A percentile compares a stretch with the other conserved stretches of the same genome.
Evolutionary conservation across 129 eudicot species (phyloP).

Genomic region (Pulicaria dysenterica): DNA sequence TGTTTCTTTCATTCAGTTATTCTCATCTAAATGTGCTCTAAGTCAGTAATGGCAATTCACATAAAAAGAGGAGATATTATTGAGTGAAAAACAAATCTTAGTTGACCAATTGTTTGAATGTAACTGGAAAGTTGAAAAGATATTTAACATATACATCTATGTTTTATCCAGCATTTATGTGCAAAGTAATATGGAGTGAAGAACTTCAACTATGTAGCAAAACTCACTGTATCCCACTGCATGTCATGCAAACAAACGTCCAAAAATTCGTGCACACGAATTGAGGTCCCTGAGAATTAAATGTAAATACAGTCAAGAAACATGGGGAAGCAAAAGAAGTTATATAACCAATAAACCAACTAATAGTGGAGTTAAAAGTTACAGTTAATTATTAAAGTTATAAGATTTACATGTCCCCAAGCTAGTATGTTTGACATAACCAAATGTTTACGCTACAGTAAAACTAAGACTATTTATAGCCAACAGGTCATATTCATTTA

Average conservation of each 20-base stretch:
- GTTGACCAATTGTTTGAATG: not conserved
- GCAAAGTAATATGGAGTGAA: slow-evolving; percentile 4
- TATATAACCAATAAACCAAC: not conserved
- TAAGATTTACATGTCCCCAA: slow-evolving; percentile 11
- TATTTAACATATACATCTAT: not conserved
- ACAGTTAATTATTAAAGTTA: not conserved
- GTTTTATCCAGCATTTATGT: slow-evolving; percentile 20
- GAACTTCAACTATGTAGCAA: slow-evolving; percentile 7
- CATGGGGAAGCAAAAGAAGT: not conserved
- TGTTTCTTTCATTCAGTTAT: not conserved
- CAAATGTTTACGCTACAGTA: not conserved
- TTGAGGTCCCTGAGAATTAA: slow-evolving; percentile 82
- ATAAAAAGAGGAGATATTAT: not conserved
- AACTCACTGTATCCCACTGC: slow-evolving; percentile 97
- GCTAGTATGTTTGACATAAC: not conserved
- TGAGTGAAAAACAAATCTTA: not conserved
- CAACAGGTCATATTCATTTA: not conserved
- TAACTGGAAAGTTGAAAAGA: not conserved
- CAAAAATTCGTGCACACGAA: slow-evolving; percentile 92
- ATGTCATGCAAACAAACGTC: slow-evolving; percentile 88
- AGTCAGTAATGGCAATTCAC: not conserved
- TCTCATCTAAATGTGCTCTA: slow-evolving; percentile 1
- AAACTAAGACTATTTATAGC: no score
- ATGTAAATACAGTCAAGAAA: slow-evolving; percentile 10
- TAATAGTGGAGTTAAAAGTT: not conserved